Conservation (phyloP, 2,329 filamentous ascomycete genomes). For the Aspergillus terreus region DNA sequence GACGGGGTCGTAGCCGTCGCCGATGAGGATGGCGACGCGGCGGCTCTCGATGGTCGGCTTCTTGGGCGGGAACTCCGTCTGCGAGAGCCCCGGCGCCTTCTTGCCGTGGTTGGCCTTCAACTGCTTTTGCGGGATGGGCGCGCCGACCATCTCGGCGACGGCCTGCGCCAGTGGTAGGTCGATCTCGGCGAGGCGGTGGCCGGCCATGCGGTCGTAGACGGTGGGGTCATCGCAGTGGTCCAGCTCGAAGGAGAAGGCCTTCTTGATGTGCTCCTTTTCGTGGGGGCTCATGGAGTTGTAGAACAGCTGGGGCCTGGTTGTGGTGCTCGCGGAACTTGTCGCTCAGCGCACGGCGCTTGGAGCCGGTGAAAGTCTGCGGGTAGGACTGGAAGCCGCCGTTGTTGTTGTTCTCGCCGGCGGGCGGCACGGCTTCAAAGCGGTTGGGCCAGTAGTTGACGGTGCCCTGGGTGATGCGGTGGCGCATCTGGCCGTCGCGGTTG, state of each 20-base stretch:
- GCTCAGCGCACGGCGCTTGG: slow-evolving; percentile 58
- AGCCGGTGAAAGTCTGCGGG: slow-evolving; percentile 61
- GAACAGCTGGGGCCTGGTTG: slow-evolving; percentile 35
- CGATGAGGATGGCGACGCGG: slow-evolving; percentile 70
- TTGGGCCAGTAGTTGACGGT: slow-evolving; percentile 80
- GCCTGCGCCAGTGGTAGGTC: slow-evolving; percentile 65
- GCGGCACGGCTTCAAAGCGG: slow-evolving; percentile 60
- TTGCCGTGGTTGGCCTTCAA: slow-evolving; percentile 62
- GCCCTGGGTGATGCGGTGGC: slow-evolving; percentile 70
- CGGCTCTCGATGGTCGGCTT: slow-evolving; percentile 67
- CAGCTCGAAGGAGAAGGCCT: slow-evolving; percentile 38
- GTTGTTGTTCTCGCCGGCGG: slow-evolving; percentile 56
- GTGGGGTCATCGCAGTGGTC: slow-evolving; percentile 66
- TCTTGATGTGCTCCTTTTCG: slow-evolving; percentile 33
- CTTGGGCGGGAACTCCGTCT: slow-evolving; percentile 62
- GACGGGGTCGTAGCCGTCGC: slow-evolving; percentile 68
- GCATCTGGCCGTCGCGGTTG: slow-evolving; percentile 69
- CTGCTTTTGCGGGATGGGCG: slow-evolving; percentile 53
- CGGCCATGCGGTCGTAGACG: slow-evolving; percentile 69
- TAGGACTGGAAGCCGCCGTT: slow-evolving; percentile 70
- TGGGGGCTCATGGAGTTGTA: slow-evolving; percentile 34
- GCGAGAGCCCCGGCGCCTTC: slow-evolving; percentile 59
- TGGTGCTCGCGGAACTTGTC: slow-evolving; percentile 44
- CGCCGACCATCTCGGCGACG: slow-evolving; percentile 71
- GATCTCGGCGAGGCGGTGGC: slow-evolving; percentile 64